A percentile compares a stretch with the other conserved stretches of the same genome.
Evolutionary conservation across 116 monocot species (phyloP).

Genomic region (Zostera marina): DNA sequence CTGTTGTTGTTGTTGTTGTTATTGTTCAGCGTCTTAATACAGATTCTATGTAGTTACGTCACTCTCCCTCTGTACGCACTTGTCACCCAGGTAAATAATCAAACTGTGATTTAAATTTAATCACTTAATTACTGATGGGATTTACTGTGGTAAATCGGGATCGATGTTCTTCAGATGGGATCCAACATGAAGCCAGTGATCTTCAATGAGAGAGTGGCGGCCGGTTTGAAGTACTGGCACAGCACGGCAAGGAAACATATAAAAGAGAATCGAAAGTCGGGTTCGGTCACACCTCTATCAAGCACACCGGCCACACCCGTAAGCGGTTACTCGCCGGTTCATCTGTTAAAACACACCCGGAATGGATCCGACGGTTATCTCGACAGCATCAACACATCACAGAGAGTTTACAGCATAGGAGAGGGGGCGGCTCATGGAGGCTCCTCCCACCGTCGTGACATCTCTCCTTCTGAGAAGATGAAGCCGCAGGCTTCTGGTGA

Average conservation of each 20-base stretch:
- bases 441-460: neutral
- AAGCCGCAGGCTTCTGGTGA: neutral
- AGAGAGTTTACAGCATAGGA: neutral
- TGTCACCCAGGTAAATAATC: slow-evolving; percentile 25
- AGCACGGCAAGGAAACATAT: slow-evolving; percentile 19
- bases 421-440: neutral
- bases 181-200: slow-evolving; percentile 29
- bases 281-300: slow-evolving; percentile 9
- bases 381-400: neutral
- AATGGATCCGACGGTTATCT: neutral
- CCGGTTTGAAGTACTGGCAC: slow-evolving; percentile 28
- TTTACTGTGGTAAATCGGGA: too few species aligned
- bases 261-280: slow-evolving; percentile 24
- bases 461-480: neutral
- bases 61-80: slow-evolving; percentile 36
- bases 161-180: slow-evolving; percentile 27
- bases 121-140: too few species aligned
- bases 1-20: too few species aligned
- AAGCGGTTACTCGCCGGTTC: slow-evolving; percentile 7
- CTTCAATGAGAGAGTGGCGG: slow-evolving; percentile 25
- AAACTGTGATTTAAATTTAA: neutral
- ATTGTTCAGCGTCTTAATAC: slow-evolving; percentile 12
- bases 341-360: slow-evolving; percentile 7
- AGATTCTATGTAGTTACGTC: slow-evolving; percentile 34
- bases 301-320: slow-evolving; percentile 9